Base-by-base conservation (phyloP, 2,329 filamentous ascomycete genomes). In the Cytospora schulzeri region DNA sequence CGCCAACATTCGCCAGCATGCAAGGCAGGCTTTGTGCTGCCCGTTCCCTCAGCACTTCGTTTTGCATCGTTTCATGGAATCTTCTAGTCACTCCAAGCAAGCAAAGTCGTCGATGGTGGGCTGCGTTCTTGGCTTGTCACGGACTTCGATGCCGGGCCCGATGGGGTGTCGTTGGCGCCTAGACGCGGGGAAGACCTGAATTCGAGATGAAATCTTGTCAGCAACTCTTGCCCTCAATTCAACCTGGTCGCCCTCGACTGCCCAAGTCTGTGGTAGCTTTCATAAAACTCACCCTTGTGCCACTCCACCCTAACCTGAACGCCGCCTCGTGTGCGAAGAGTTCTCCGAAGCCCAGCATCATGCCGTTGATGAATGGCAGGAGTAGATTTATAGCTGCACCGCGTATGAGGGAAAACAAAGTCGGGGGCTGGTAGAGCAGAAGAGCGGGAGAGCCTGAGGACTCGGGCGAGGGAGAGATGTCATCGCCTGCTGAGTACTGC, bases 311-410 rank as follows among this genome's bases (percentile, higher is more conserved):
- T 71, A 98, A 80, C 72, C 94, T 83, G 74, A 94, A 99, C 1
- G 95, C 95, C 58, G 92, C 90, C 80, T 99, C 95, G 74, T 99
- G 95, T 62, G 95, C 95, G 77, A 99, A 94, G 59, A 99, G 80
- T 80, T 99, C 95, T 70, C 95, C 95, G 73, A 99, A 97, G 2
- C 95, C 95, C 73, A 99, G 80, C 95, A 99, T 99, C 82, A 99
- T 86, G 55, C 95, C 95, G 79, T 99, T 99, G 73, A 99, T 87
- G 73, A 99, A 99, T 0, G 95, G 95, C 24, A 99, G 79, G 1
- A 99, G 73, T n/a, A 99, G 81, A 76, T 99, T 99, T 79, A 99
- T 99, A 7, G 93, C 93, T 19, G 93, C 92, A 45, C 95, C 92
- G 62, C 94, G 88, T 62, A 97, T 70, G 68, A 99, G 77, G 12